These are phyloP conservation scores for Diaporthe sp. DNA, from an alignment of 2,329 filamentous ascomycete genomes.

Conservation along the genomic window DNA sequence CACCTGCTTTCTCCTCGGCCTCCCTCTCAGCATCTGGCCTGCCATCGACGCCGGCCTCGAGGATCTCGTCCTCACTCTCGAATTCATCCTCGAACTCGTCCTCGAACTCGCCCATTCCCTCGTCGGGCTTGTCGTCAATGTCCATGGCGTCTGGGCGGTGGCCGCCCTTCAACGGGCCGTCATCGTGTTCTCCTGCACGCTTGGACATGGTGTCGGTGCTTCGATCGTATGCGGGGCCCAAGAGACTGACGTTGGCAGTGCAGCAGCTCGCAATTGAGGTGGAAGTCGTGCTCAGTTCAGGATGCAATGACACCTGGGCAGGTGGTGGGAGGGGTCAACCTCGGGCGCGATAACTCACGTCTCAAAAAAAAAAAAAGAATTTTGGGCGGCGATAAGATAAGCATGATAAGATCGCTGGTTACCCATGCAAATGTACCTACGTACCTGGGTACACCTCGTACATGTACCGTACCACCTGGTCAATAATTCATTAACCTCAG, in stretches of 20 bases:
- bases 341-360: not conserved
- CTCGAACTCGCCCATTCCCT: constrained; percentile 84
- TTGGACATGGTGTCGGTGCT: constrained; percentile 64
- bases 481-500: no score
- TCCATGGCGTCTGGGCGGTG: constrained; percentile 73
- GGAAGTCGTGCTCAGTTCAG: not conserved
- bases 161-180: constrained; percentile 68
- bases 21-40: constrained; percentile 92
- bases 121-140: constrained; percentile 63
- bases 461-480: no score
- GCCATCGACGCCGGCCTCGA: constrained; percentile 94
- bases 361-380: not conserved
- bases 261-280: not conserved
- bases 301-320: no score
- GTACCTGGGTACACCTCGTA: no score
- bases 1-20: constrained; percentile 83
- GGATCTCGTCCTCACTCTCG: constrained; percentile 88
- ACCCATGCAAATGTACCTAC: no score
- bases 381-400: constrained; percentile 23
- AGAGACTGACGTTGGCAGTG: no score
- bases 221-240: not conserved
- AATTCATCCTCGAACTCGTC: constrained; percentile 95
- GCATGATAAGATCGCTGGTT: not conserved
- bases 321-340: not conserved
- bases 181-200: constrained; percentile 62